Evolutionary conservation across 768 basidiomycete genomes (phyloP).

Genomic region (Lactifluus hygrophoroides): DNA sequence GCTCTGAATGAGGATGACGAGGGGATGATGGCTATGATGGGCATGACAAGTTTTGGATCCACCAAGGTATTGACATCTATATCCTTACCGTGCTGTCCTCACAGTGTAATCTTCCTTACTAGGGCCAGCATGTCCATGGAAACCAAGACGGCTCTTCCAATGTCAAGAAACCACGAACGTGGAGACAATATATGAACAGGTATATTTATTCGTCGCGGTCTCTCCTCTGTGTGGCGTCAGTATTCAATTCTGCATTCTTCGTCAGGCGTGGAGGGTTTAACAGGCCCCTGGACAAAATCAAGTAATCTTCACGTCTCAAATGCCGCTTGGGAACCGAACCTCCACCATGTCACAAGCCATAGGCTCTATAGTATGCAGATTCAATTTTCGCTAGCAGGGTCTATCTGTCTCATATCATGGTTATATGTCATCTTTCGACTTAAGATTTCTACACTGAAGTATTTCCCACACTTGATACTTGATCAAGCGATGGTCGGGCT

Average conservation of each 20-base stretch:
- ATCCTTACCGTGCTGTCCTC: conserved; percentile 8
- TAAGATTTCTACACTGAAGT: no score
- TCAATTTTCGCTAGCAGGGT: no score
- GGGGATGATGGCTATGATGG: conserved; percentile 88
- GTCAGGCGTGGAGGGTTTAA: conserved; percentile 77
- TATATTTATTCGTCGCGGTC: conserved; percentile 26
- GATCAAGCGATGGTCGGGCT: no score
- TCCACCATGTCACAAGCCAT: background rate
- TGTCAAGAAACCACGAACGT: conserved; percentile 79
- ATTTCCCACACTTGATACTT: no score
- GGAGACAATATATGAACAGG: conserved; percentile 99
- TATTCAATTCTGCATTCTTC: background rate
- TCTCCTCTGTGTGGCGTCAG: background rate
- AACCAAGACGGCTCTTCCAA: conserved; percentile 66
- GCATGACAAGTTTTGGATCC: conserved; percentile 75
- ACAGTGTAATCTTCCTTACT: background rate
- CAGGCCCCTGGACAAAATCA: conserved; percentile 94
- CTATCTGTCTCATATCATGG: no score
- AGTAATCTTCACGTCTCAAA: conserved; percentile 35
- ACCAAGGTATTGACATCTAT: conserved; percentile 59
- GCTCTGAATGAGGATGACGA: conserved; percentile 60
- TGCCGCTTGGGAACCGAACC: background rate
- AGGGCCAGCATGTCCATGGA: conserved; percentile 76
- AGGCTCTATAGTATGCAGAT: no score
- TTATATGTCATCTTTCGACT: no score